phyloP scores from a whole-genome alignment of 352 stramenopile species.

The Phytopythium montanum region DNA sequence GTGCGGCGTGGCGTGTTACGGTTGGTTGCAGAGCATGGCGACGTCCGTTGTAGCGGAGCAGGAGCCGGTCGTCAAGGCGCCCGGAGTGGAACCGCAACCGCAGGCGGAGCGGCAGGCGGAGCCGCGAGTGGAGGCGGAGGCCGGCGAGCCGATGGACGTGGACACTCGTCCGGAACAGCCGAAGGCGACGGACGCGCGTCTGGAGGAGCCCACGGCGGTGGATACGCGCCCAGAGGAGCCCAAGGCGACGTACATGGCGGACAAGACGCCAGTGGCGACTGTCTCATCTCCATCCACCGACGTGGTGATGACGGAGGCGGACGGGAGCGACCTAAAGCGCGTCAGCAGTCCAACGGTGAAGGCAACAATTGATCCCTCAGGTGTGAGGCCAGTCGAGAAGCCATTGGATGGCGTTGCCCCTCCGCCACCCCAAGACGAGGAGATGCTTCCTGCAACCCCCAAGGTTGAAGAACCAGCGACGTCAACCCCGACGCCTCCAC shows the following conservation, averaged over 20 bases:
- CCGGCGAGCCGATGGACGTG: conserved; percentile 5
- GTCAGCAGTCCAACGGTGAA: not conserved
- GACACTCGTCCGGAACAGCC: not conserved
- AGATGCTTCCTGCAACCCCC: not conserved
- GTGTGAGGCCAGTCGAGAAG: not conserved
- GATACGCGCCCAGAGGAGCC: not conserved
- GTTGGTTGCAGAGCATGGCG: not conserved
- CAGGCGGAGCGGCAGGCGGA: not conserved
- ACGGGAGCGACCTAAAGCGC: not conserved
- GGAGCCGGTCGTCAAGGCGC: not conserved
- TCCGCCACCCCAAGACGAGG: not conserved
- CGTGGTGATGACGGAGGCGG: not conserved
- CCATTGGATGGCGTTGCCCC: not conserved
- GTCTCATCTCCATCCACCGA: not conserved
- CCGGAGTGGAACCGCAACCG: not conserved
- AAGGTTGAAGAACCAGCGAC: not conserved
- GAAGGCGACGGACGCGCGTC: not conserved
- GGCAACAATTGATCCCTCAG: too few relatives aligned
- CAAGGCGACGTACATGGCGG: not conserved
- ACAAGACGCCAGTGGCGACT: not conserved
- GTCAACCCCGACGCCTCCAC: not conserved
- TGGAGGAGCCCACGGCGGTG: too few relatives aligned
- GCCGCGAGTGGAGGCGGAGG: not conserved
- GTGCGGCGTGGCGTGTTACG: not conserved
- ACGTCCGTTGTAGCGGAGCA: conserved; percentile 4